Conservation (phyloP, 805 yeast genomes). For the Starmera amethionina region DNA sequence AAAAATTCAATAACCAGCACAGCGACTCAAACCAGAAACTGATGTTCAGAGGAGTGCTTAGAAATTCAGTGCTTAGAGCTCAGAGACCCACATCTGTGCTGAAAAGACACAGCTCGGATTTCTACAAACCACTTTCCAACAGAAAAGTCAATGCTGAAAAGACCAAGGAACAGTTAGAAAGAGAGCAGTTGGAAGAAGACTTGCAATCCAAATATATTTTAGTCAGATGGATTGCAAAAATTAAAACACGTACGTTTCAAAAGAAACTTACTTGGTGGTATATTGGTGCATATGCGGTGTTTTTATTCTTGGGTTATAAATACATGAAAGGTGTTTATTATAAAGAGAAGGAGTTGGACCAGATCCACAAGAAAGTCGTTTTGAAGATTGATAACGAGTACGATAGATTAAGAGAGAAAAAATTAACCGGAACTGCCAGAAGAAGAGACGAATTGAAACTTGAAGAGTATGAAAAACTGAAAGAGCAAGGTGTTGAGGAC, state of each 20-base stretch:
- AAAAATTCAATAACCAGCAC: too few relatives aligned
- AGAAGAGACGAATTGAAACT: conserved; percentile 55
- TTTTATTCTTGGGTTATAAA: conserved; percentile 48
- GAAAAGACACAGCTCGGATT: conserved; percentile 1
- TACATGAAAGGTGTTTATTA: conserved; percentile 58
- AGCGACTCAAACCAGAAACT: too few relatives aligned
- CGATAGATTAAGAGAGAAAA: conserved; percentile 52
- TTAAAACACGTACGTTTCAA: conserved; percentile 46
- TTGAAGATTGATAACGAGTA: conserved; percentile 38
- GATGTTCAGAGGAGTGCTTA: too few relatives aligned
- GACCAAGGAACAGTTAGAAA: conserved; percentile 23
- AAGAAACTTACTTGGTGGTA: conserved; percentile 55
- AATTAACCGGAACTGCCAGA: conserved; percentile 48
- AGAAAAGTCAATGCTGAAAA: conserved; percentile 11
- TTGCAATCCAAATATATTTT: conserved; percentile 25
- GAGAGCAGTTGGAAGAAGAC: conserved; percentile 22
- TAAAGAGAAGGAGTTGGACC: conserved; percentile 52
- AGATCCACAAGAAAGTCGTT: conserved; percentile 28
- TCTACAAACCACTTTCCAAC: conserved; percentile 13
- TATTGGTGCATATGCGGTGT: conserved; percentile 46
- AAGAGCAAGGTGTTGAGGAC: conserved; percentile 22
- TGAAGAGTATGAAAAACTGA: conserved; percentile 47
- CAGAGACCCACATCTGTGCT: too few relatives aligned
- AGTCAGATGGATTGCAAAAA: conserved; percentile 43
- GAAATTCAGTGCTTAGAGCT: not conserved